These are phyloP conservation scores for Symbiodinium pilosum DNA, from an alignment of 73 alveolate genomes.

Conservation along the genomic window DNA sequence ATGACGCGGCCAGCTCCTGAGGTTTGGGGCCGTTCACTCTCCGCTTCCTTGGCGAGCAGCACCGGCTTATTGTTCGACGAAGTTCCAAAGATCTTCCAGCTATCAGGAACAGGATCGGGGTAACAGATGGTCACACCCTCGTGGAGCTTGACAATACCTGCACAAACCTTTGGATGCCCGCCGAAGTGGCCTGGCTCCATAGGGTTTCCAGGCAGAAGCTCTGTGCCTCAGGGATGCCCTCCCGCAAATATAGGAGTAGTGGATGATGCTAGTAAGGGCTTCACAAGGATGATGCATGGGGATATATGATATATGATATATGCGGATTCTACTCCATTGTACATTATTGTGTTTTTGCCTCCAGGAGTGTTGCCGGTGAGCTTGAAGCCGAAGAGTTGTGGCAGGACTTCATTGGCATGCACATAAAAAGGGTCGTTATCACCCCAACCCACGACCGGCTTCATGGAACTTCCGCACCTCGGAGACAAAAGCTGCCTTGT, in stretches of 20 bases:
- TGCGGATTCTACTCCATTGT: too few species aligned
- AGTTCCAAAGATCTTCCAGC: constrained; percentile 59
- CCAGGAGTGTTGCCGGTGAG: constrained; percentile 82
- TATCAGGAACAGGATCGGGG: not conserved
- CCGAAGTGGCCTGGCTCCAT: constrained; percentile 67
- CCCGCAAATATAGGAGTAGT: too few species aligned
- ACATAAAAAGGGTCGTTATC: constrained; percentile 91
- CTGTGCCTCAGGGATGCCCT: too few species aligned
- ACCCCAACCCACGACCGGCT: constrained; percentile 94
- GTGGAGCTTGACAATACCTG: constrained; percentile 93
- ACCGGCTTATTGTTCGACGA: constrained; percentile 68
- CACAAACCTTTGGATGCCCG: constrained; percentile 68
- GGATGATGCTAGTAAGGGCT: too few species aligned
- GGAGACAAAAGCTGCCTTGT: constrained; percentile 24
- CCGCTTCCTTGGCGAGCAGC: constrained; percentile 52
- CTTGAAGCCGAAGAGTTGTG: constrained; percentile 29
- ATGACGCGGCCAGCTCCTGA: constrained; percentile 90
- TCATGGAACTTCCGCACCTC: constrained; percentile 56
- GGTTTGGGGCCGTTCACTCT: constrained; percentile 41
- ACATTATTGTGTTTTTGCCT: too few species aligned
- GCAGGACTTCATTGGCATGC: constrained; percentile 79
- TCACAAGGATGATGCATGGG: too few species aligned
- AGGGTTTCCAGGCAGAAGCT: constrained; percentile 90
- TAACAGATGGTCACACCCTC: constrained; percentile 88
- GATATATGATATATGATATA: too few species aligned